Conservation (phyloP, 1,284 basidiomycete species). For the Ganoderma leucocontextum region DNA sequence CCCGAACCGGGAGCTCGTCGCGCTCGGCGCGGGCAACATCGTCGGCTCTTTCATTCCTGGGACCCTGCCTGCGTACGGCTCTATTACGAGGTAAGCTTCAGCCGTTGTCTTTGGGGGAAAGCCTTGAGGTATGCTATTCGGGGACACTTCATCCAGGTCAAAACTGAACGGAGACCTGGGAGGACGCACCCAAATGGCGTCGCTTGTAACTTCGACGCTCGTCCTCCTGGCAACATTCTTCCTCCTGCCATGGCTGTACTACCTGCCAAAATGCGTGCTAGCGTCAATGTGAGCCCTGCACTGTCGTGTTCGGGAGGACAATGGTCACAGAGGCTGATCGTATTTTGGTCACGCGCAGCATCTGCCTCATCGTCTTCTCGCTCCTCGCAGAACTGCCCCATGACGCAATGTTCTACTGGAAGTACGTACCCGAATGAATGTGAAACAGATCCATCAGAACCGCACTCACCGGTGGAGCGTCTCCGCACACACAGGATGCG, state of each 20-base stretch:
- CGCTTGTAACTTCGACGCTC: constrained; percentile 77
- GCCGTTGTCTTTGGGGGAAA: not conserved
- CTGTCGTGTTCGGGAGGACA: not conserved
- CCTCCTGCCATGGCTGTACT: constrained; percentile 81
- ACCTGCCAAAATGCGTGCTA: constrained; percentile 83
- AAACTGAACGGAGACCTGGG: constrained; percentile 89
- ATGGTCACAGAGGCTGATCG: constrained; percentile 3
- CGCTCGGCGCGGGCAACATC: constrained; percentile 86
- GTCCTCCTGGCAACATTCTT: constrained; percentile 89
- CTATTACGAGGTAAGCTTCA: constrained; percentile 74
- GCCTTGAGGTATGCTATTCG: no score
- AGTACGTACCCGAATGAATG: constrained; percentile 54
- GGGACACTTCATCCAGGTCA: constrained; percentile 58
- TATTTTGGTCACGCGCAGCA: constrained; percentile 51
- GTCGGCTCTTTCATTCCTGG: constrained; percentile 84
- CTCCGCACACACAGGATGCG: constrained; percentile 64
- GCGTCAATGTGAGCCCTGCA: constrained; percentile 69
- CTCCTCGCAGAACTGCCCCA: constrained; percentile 89
- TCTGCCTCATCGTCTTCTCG: constrained; percentile 84
- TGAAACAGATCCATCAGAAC: not conserved
- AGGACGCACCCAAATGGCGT: constrained; percentile 88
- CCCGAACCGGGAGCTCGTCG: constrained; percentile 92
- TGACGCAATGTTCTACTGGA: constrained; percentile 85
- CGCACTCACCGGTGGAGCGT: not conserved
- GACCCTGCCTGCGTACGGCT: constrained; percentile 88